These are phyloP conservation scores for Alnus rubra DNA, from an alignment of 306 rosid species.

Conservation along the genomic window DNA sequence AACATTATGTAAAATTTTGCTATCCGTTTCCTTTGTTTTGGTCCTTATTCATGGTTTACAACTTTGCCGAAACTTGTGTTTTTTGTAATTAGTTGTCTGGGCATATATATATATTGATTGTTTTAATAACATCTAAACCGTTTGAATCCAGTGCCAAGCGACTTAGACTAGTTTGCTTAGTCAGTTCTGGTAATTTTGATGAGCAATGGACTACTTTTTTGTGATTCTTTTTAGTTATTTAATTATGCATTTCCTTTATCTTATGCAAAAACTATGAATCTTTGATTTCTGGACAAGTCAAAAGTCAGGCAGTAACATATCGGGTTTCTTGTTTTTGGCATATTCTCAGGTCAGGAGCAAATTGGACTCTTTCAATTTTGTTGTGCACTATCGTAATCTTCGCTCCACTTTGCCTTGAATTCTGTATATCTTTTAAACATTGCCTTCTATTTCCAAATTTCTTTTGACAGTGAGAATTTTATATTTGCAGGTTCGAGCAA, in stretches of 20 bases:
- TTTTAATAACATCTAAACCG: neutral
- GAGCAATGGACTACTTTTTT: neutral
- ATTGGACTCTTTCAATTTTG: slow-evolving; percentile 80
- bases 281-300: neutral
- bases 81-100: too few relatives aligned
- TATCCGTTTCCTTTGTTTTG: neutral
- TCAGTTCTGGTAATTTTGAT: neutral
- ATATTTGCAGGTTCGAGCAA: slow-evolving; percentile 66
- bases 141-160: neutral
- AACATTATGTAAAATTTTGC: neutral
- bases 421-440: slow-evolving; percentile 13
- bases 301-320: slow-evolving; percentile 14
- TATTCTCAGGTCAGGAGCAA: slow-evolving; percentile 65
- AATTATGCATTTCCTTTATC: neutral
- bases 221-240: neutral
- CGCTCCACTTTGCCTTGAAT: slow-evolving; percentile 34
- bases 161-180: neutral
- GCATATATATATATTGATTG: too few relatives aligned
- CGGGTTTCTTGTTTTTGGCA: slow-evolving; percentile 15
- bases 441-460: slow-evolving; percentile 2
- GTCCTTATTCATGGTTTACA: neutral
- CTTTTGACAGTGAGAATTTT: neutral
- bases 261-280: neutral
- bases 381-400: slow-evolving; percentile 79
- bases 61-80: neutral